Evolutionary conservation across 805 yeast genomes (phyloP).

Genomic region (Lipomyces sp.): DNA sequence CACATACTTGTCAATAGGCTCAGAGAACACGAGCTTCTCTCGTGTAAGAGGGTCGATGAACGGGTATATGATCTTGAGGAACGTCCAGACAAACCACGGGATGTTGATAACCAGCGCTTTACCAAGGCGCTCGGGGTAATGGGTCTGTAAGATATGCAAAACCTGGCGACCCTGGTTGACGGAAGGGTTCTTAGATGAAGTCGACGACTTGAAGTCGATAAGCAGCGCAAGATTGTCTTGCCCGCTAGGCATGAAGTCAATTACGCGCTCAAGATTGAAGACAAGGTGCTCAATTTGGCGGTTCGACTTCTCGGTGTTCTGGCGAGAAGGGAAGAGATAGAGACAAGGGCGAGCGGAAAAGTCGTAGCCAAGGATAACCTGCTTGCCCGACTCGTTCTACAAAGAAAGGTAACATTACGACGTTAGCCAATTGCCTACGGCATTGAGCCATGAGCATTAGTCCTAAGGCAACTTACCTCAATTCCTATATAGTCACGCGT

Average conservation of each 20-base stretch:
- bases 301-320: conserved; percentile 84
- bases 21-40: conserved; percentile 87
- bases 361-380: conserved; percentile 87
- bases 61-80: conserved; percentile 85
- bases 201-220: conserved; percentile 86
- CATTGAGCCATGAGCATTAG: not conserved
- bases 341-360: conserved; percentile 87
- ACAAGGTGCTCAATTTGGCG: conserved; percentile 96
- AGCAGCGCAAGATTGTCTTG: conserved; percentile 90
- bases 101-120: conserved; percentile 87
- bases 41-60: conserved; percentile 94
- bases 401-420: conserved; percentile 41
- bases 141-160: conserved; percentile 88
- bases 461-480: conserved; percentile 14
- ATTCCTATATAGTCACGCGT: conserved; percentile 36
- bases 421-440: not conserved
- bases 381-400: conserved; percentile 90
- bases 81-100: conserved; percentile 92
- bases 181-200: conserved; percentile 78
- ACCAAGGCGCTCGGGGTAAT: conserved; percentile 96
- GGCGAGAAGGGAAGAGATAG: conserved; percentile 90
- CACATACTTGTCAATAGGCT: conserved; percentile 80
- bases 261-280: conserved; percentile 85
- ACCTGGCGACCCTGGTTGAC: conserved; percentile 87
- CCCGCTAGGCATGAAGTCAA: conserved; percentile 93